Conservation (phyloP, 2,329 filamentous ascomycete species). For the Periconia sp. region DNA sequence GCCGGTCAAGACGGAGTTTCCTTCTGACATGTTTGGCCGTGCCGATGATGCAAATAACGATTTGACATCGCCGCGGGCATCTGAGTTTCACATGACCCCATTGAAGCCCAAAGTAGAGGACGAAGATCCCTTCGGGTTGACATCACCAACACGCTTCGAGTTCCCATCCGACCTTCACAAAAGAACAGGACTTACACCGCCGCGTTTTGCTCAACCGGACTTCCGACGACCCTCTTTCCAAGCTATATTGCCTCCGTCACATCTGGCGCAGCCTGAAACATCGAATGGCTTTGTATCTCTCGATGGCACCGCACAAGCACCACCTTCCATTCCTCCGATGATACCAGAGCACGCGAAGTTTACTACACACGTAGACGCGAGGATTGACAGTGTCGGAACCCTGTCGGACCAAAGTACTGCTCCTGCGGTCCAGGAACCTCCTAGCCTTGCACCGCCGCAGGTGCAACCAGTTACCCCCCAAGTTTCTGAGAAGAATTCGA, state of each 20-base stretch:
- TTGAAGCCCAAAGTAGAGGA: constrained; percentile 34
- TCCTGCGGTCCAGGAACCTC: constrained; percentile 11
- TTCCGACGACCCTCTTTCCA: constrained; percentile 39
- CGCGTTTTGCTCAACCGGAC: constrained; percentile 22
- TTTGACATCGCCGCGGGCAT: constrained; percentile 35
- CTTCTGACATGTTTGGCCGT: constrained; percentile 30
- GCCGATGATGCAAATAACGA: constrained; percentile 38
- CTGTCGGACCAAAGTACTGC: constrained; percentile 16
- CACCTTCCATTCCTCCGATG: constrained; percentile 19
- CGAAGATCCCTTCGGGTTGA: constrained; percentile 41
- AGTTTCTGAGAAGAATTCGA: constrained; percentile 20
- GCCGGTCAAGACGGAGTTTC: constrained; percentile 43
- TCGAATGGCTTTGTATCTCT: constrained; percentile 40
- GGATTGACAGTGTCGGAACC: constrained; percentile 29
- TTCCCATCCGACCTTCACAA: constrained; percentile 27
- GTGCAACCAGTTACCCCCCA: constrained; percentile 14
- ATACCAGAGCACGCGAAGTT: constrained; percentile 13
- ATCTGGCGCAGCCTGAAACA: constrained; percentile 26
- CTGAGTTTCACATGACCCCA: constrained; percentile 43
- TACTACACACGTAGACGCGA: constrained; percentile 6
- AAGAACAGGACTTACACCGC: constrained; percentile 18
- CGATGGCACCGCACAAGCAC: constrained; percentile 35
- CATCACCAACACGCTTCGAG: constrained; percentile 46
- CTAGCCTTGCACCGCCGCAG: constrained; percentile 4
- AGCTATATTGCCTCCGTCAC: constrained; percentile 37